Evolutionary conservation across 495 filamentous ascomycete genomes (phyloP).

Genomic region (Elasticomyces elasticus): DNA sequence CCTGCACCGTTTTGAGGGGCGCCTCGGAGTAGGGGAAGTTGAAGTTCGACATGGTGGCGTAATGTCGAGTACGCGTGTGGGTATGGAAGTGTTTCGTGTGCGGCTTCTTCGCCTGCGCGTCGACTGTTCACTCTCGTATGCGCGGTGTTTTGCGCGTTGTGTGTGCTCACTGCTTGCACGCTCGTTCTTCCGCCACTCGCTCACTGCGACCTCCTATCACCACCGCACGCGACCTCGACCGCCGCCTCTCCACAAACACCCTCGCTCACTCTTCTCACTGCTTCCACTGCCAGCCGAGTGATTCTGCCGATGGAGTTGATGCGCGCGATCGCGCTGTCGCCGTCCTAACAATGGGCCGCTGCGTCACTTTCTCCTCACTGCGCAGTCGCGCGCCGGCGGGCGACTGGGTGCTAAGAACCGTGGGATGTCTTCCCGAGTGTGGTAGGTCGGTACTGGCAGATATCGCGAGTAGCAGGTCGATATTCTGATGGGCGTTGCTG

Average conservation of each 20-base stretch:
- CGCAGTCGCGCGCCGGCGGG: slow-evolving; percentile 11
- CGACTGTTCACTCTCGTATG: not conserved
- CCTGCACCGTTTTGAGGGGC: slow-evolving; percentile 87
- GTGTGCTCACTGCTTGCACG: slow-evolving; percentile 7
- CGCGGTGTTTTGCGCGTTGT: not conserved
- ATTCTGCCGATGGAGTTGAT: slow-evolving; percentile 5
- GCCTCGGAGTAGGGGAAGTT: slow-evolving; percentile 87
- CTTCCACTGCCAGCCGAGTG: not conserved
- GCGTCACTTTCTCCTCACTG: not conserved
- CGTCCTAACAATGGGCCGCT: slow-evolving; percentile 1
- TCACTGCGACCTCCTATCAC: slow-evolving; percentile 2
- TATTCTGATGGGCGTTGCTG: slow-evolving; percentile 3
- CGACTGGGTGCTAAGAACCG: slow-evolving; percentile 11
- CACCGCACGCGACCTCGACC: slow-evolving; percentile 19
- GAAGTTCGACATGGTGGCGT: slow-evolving; percentile 78
- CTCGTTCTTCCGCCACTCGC: slow-evolving; percentile 1
- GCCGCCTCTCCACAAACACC: slow-evolving; percentile 8
- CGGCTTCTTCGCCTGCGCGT: slow-evolving; percentile 6
- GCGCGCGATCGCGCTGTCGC: slow-evolving; percentile 10
- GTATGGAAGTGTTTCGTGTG: not conserved
- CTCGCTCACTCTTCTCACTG: slow-evolving; percentile 1
- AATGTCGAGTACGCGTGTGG: slow-evolving; percentile 4
- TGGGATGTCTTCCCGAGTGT: slow-evolving; percentile 1
- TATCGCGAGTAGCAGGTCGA: slow-evolving; percentile 17
- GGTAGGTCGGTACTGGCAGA: slow-evolving; percentile 1